Evolutionary conservation across 495 filamentous ascomycete species (phyloP).

Genomic region (Lasiosphaeris hirsuta): DNA sequence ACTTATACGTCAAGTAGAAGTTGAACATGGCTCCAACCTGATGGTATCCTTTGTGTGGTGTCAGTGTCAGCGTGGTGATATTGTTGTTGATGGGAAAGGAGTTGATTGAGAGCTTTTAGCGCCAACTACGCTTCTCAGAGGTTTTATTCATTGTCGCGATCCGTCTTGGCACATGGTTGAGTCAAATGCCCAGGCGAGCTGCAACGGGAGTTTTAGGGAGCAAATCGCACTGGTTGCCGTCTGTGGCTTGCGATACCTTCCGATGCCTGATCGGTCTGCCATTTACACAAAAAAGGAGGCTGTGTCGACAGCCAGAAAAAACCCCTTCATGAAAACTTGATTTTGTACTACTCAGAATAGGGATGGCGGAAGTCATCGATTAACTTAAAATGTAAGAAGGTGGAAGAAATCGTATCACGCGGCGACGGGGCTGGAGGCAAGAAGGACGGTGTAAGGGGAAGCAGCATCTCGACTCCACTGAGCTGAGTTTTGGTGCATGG

Average conservation of each 20-base stretch:
- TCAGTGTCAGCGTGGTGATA: not conserved
- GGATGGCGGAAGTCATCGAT: too few relatives aligned
- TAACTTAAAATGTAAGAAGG: not conserved
- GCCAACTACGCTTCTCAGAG: not conserved
- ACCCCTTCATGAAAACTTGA: too few relatives aligned
- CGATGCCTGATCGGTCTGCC: not conserved
- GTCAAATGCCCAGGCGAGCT: not conserved
- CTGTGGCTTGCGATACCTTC: constrained; percentile 9
- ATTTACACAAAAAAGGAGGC: too few relatives aligned
- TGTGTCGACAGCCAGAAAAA: too few relatives aligned
- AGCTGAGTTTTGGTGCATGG: too few relatives aligned
- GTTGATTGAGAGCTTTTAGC: not conserved
- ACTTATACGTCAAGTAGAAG: constrained; percentile 26
- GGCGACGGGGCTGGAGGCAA: not conserved
- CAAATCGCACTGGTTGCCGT: constrained; percentile 6
- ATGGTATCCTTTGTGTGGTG: not conserved
- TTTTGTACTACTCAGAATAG: too few relatives aligned
- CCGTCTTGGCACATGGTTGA: not conserved
- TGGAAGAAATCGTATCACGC: not conserved
- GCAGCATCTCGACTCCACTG: too few relatives aligned
- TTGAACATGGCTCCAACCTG: constrained; percentile 6
- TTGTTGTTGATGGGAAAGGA: not conserved
- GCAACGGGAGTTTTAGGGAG: constrained; percentile 2
- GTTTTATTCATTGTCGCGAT: not conserved
- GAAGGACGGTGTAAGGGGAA: not conserved